These are phyloP conservation scores for Punctularia strigosozonata DNA, from an alignment of 768 basidiomycete genomes.

Conservation along the genomic window DNA sequence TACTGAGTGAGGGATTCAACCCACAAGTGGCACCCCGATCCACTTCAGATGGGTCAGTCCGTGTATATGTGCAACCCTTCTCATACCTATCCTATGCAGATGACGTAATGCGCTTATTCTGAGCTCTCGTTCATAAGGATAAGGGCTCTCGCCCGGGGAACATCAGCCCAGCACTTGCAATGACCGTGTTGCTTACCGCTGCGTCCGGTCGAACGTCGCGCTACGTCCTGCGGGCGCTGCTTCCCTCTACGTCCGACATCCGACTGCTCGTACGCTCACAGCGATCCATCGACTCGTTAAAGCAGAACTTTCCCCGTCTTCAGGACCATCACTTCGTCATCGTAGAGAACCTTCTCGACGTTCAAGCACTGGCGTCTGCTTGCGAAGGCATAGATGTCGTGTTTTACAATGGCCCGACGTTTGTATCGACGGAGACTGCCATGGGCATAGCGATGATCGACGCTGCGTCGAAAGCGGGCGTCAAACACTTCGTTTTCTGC, in stretches of 20 bases:
- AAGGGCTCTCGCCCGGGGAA: no score
- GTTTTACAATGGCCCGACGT: slow-evolving; percentile 17
- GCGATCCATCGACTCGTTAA: slow-evolving; percentile 7
- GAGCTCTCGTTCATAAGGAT: no score
- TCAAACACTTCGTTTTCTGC: slow-evolving; percentile 21
- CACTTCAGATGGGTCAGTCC: no score
- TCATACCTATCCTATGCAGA: no score
- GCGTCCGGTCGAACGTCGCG: slow-evolving; percentile 13
- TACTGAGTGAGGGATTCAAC: no score
- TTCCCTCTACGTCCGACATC: slow-evolving; percentile 9
- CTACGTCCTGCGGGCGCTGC: slow-evolving; percentile 11
- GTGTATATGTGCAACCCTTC: no score
- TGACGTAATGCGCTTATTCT: no score
- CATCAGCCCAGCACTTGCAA: no score
- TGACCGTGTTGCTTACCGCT: slow-evolving; percentile 13
- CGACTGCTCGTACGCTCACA: slow-evolving; percentile 16
- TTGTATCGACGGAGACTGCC: slow-evolving; percentile 17
- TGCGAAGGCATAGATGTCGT: slow-evolving; percentile 14
- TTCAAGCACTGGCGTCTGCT: slow-evolving; percentile 11
- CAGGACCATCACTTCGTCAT: slow-evolving; percentile 10
- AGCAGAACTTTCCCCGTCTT: slow-evolving; percentile 8
- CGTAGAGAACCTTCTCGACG: slow-evolving; percentile 14
- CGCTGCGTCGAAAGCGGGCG: slow-evolving; percentile 19
- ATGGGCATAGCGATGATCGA: slow-evolving; percentile 21
- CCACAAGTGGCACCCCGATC: no score